Evolutionary conservation across 208 protist species (phyloP).

Genomic region (Trypanosoma scelopori): DNA sequence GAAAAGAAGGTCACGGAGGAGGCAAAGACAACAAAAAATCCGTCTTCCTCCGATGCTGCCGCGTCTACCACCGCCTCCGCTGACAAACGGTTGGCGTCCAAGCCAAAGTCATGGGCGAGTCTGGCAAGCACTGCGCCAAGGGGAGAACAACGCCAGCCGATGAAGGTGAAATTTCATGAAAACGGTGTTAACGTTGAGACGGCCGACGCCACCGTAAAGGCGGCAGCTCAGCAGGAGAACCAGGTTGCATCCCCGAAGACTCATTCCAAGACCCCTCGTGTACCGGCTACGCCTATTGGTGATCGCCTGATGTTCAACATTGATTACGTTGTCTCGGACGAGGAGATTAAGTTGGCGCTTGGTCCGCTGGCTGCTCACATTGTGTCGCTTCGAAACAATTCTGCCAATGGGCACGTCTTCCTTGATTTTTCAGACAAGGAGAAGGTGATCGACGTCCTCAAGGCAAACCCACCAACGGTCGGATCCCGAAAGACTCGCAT

Average conservation of each 20-base stretch:
- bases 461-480: constrained; percentile 41
- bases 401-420: constrained; percentile 72
- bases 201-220: constrained; percentile 30
- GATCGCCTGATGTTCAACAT: constrained; percentile 89
- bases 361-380: constrained; percentile 51
- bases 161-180: constrained; percentile 42
- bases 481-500: constrained; percentile 58
- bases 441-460: constrained; percentile 56
- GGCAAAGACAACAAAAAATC: background rate
- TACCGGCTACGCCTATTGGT: constrained; percentile 38
- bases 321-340: constrained; percentile 62
- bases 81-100: constrained; percentile 15
- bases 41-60: background rate
- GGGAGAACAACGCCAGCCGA: constrained; percentile 28
- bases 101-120: constrained; percentile 71
- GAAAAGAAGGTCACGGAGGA: background rate
- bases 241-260: constrained; percentile 33
- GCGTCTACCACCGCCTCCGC: constrained; percentile 6
- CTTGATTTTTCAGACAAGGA: constrained; percentile 82
- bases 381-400: constrained; percentile 86
- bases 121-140: constrained; percentile 42
- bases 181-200: constrained; percentile 27
- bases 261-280: constrained; percentile 30
- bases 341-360: constrained; percentile 74
- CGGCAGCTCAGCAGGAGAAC: constrained; percentile 14